These are phyloP conservation scores for Ceratobasidium sp. DNA, from an alignment of 1,284 basidiomycete genomes.

Conservation along the genomic window DNA sequence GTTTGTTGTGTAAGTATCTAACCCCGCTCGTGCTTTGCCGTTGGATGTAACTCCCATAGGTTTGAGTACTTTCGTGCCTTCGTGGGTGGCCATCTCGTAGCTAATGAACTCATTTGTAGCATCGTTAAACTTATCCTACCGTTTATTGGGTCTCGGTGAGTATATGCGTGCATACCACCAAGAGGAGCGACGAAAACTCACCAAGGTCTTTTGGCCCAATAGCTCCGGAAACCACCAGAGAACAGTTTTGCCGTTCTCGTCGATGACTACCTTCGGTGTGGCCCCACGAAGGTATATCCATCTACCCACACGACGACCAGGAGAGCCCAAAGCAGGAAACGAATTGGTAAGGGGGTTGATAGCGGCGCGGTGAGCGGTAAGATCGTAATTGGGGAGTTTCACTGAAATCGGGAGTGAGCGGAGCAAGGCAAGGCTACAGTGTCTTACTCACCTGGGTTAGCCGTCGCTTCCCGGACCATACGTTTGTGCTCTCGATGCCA, in stretches of 20 bases:
- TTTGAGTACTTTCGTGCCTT: background rate
- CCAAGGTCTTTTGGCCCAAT: background rate
- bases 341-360: background rate
- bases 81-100: background rate
- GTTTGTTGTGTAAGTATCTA: background rate
- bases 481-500: background rate
- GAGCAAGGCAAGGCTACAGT: background rate
- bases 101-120: background rate
- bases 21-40: background rate
- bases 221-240: background rate
- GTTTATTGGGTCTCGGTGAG: no score
- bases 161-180: background rate
- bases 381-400: background rate
- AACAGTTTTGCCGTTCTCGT: background rate
- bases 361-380: background rate
- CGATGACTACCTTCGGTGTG: background rate
- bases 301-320: background rate
- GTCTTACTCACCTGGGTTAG: background rate
- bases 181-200: background rate
- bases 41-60: background rate
- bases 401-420: background rate
- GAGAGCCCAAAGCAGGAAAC: background rate
- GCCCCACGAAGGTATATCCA: background rate
- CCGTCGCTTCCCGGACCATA: background rate
- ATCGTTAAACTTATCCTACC: background rate